Base-by-base conservation (phyloP, 2,329 filamentous ascomycete genomes). In the Rhynchosporium secalis region DNA sequence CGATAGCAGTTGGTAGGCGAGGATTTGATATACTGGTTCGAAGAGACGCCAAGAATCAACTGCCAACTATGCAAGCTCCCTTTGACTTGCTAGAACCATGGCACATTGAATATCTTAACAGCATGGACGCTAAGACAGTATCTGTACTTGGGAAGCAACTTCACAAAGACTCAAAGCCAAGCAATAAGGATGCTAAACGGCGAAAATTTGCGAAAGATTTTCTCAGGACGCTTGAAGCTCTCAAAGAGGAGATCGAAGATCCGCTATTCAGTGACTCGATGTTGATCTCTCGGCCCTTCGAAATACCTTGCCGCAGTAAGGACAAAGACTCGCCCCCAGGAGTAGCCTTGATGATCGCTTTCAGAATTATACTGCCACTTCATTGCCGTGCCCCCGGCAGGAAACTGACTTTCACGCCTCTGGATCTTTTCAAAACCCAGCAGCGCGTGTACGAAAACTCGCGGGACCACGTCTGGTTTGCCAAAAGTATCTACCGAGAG, bases 391-490 rank as follows among this genome's bases (percentile, higher is more conserved):
- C 83, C 8, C 76, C 77, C 2, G 80, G 81, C 28, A 76, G 81
- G 1, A 79, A 80, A 33, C 82, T 84, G 69, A 78, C 81, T 60
- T 88, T 88, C 66, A 78, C 83, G 1, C 86, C 88, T 0, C 76
- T 90, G 36, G 81, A 76, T 49, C 85, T 90, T 66, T 90, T 90
- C 77, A 86, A 84, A 66, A 78, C 83, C 7, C 86, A 87, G 62
- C 88, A 91, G 73, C 81, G 87, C 65, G 80, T 84, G 0, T 82
- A 86, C 68, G 77, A 80, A 33, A 79, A 79, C 63, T 78, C 81
- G 38, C 75, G 79, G 0, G 82, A 85, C 66, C 80, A 86, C 49
- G 79, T 83, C 4, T 80, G 80, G 2, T 90, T 91, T 68, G 80
- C 82, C 1, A 81, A 83, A 61, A 80, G 80, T 38, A 79, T 88